These are phyloP conservation scores for Phytophthora vignae DNA, from an alignment of 352 stramenopile species.

Conservation along the genomic window DNA sequence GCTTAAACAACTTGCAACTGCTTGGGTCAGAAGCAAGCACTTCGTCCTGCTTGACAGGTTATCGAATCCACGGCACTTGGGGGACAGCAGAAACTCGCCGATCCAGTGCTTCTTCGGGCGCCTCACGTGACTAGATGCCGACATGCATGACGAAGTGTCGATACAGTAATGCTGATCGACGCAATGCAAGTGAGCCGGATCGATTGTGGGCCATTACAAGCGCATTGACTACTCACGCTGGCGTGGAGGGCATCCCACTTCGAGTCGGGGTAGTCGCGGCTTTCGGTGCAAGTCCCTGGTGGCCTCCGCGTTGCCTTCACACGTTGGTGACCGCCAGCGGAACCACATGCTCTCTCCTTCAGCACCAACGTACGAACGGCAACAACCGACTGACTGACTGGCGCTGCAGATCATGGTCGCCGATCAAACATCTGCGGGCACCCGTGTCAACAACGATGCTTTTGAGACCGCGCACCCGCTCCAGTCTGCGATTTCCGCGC, in stretches of 20 bases:
- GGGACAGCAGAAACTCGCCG: background rate
- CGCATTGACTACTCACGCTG: background rate
- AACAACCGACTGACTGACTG: background rate
- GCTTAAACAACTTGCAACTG: background rate
- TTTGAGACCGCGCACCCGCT: background rate
- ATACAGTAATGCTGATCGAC: too few species aligned
- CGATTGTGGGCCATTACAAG: background rate
- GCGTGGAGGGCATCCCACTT: background rate
- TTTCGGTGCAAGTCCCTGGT: slow-evolving; percentile 1
- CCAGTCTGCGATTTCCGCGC: slow-evolving; percentile 9
- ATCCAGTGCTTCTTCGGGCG: background rate
- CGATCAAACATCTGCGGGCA: slow-evolving; percentile 26
- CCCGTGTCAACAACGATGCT: slow-evolving; percentile 1
- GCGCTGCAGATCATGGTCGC: slow-evolving; percentile 20
- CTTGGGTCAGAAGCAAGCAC: too few species aligned
- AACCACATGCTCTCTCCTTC: background rate
- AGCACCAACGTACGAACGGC: background rate
- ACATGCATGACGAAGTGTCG: too few species aligned
- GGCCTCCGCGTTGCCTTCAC: background rate
- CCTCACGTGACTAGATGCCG: background rate
- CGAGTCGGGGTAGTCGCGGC: slow-evolving; percentile 1
- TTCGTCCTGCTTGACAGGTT: background rate
- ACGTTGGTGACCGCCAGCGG: slow-evolving; percentile 1
- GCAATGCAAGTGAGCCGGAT: background rate
- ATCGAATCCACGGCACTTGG: too few species aligned